phyloP scores from a whole-genome alignment of 306 rosid genomes.

The Trifolium dubium region DNA sequence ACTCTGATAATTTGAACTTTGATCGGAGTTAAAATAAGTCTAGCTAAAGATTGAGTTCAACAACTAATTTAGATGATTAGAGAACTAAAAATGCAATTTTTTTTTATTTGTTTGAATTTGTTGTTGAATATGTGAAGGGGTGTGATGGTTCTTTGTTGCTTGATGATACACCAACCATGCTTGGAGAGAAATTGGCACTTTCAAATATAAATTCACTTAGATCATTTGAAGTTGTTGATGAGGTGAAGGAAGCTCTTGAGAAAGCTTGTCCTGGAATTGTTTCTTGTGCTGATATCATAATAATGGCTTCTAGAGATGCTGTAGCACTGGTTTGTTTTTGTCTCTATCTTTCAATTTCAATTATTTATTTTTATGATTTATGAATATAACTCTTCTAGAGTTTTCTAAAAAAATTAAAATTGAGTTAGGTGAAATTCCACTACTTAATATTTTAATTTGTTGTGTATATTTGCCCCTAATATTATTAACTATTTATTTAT shows the following conservation, averaged over 20 bases:
- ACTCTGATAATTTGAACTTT: neutral
- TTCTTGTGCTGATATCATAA: conserved; percentile 88
- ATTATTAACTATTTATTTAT: too few species aligned
- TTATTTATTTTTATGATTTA: neutral
- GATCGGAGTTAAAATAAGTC: neutral
- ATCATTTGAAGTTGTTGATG: conserved; percentile 80
- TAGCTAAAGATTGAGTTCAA: too few species aligned
- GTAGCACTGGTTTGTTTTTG: conserved; percentile 73
- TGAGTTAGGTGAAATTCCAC: too few species aligned
- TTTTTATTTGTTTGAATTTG: neutral
- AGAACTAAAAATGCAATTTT: neutral
- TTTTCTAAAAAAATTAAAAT: too few species aligned
- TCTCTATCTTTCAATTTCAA: neutral
- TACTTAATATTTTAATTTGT: too few species aligned
- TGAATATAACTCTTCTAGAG: neutral
- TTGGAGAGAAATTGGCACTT: conserved; percentile 79
- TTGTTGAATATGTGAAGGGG: conserved; percentile 55
- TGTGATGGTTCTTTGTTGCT: conserved; percentile 90
- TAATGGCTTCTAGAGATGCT: conserved; percentile 90
- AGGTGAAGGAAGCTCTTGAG: conserved; percentile 70
- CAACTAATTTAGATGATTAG: neutral
- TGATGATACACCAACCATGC: conserved; percentile 82
- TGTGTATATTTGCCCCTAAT: too few species aligned
- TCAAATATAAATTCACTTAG: conserved; percentile 81
- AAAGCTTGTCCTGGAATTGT: conserved; percentile 71